phyloP scores from a whole-genome alignment of 495 filamentous ascomycete genomes.

The Paragyromitra xinjiangensis region DNA sequence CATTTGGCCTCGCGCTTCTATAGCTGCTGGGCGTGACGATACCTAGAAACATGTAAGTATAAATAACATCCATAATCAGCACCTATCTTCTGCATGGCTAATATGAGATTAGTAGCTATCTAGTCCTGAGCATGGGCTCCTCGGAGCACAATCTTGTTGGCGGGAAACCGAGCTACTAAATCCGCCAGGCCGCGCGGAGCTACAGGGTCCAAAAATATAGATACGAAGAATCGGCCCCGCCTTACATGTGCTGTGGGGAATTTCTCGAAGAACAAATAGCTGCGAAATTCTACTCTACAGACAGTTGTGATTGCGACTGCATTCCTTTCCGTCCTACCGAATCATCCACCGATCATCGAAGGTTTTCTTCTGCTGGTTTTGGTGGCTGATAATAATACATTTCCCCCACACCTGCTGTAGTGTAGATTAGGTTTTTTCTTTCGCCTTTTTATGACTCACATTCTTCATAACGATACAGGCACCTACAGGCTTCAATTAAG shows the following conservation, averaged over 20 bases:
- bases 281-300: background rate
- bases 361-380: background rate
- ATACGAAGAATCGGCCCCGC: background rate
- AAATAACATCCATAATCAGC: background rate
- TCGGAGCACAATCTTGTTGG: background rate
- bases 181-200: background rate
- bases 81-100: conserved; percentile 3
- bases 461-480: background rate
- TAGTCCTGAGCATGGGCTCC: background rate
- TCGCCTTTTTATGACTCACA: background rate
- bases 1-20: background rate
- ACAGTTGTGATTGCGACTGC: background rate
- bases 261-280: conserved; percentile 10
- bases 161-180: background rate
- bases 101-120: background rate
- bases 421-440: conserved; percentile 2
- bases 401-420: background rate
- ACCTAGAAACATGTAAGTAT: background rate
- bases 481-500: background rate
- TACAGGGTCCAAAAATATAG: conserved; percentile 14
- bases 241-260: conserved; percentile 22
- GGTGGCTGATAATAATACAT: background rate
- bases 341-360: background rate
- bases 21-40: background rate
- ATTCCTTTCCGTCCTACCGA: background rate